These are phyloP conservation scores for Cylindrodendrum hubeiense DNA, from an alignment of 2,329 filamentous ascomycete species.

Conservation along the genomic window DNA sequence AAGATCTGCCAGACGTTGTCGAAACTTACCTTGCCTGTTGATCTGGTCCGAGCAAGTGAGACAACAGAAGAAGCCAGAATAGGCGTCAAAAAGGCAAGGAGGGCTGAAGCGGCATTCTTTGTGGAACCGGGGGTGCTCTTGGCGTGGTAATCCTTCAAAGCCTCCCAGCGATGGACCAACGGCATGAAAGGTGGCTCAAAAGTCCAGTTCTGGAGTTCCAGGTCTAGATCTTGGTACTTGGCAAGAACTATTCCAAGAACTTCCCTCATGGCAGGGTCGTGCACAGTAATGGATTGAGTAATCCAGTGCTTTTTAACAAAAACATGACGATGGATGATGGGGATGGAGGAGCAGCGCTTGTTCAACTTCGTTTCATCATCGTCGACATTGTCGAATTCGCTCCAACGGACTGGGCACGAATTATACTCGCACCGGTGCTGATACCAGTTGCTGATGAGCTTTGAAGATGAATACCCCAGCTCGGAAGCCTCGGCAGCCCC, in stretches of 20 bases:
- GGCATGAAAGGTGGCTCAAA: conserved; percentile 49
- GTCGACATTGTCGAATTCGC: conserved; percentile 42
- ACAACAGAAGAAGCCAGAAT: conserved; percentile 43
- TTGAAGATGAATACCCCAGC: conserved; percentile 5
- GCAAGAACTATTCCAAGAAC: conserved; percentile 46
- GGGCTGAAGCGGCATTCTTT: conserved; percentile 18
- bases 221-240: conserved; percentile 51
- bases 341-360: conserved; percentile 34
- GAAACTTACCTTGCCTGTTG: conserved; percentile 48
- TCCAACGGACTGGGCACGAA: conserved; percentile 46
- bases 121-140: background rate
- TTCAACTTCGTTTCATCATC: conserved; percentile 44
- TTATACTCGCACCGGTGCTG: conserved; percentile 39
- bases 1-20: conserved; percentile 52
- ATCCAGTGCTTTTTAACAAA: conserved; percentile 46
- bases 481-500: background rate
- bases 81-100: conserved; percentile 47
- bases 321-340: conserved; percentile 50
- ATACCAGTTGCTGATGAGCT: conserved; percentile 32
- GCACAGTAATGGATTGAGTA: conserved; percentile 48
- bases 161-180: conserved; percentile 52
- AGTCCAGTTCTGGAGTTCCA: conserved; percentile 48
- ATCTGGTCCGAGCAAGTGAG: conserved; percentile 39
- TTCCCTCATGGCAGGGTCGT: conserved; percentile 46
- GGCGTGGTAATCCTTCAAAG: conserved; percentile 18